These are phyloP conservation scores for Kuraishia ogatae DNA, from an alignment of 805 yeast genomes.

Conservation along the genomic window DNA sequence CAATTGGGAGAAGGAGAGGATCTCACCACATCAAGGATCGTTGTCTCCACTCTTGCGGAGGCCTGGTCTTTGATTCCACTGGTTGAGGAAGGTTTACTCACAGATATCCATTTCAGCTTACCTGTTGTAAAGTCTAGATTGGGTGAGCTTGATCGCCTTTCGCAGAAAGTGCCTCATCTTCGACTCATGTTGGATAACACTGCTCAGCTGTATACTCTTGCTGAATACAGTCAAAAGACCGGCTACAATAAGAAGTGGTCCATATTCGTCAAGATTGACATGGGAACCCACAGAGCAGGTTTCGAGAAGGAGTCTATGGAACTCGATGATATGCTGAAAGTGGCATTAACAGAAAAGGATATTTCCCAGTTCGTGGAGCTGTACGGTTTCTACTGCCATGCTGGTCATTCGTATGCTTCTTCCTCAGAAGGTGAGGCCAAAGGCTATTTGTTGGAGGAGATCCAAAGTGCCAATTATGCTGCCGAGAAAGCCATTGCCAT, in stretches of 20 bases:
- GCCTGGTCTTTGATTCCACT: slow-evolving; percentile 39
- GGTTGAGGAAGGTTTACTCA: slow-evolving; percentile 22
- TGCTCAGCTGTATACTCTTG: slow-evolving; percentile 44
- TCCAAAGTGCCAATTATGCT: slow-evolving; percentile 48
- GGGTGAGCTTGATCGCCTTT: slow-evolving; percentile 35
- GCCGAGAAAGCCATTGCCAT: slow-evolving; percentile 26
- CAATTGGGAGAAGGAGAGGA: slow-evolving; percentile 30
- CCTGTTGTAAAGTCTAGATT: slow-evolving; percentile 45
- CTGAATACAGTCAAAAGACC: slow-evolving; percentile 19
- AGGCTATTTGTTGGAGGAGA: slow-evolving; percentile 40
- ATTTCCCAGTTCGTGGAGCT: slow-evolving; percentile 28
- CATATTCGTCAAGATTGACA: slow-evolving; percentile 57
- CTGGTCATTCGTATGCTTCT: slow-evolving; percentile 65
- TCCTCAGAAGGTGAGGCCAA: slow-evolving; percentile 36
- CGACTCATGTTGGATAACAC: slow-evolving; percentile 54
- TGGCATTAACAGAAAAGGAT: slow-evolving; percentile 6
- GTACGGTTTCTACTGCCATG: slow-evolving; percentile 74
- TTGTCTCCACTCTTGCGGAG: slow-evolving; percentile 64
- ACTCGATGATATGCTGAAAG: slow-evolving; percentile 21
- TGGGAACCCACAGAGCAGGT: slow-evolving; percentile 73
- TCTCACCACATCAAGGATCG: slow-evolving; percentile 34
- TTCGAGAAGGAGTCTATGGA: slow-evolving; percentile 20
- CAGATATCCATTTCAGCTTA: slow-evolving; percentile 47
- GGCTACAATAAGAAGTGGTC: slow-evolving; percentile 39
- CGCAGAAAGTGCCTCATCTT: slow-evolving; percentile 31